These are phyloP conservation scores for Aspergillus sp. DNA, from an alignment of 2,329 filamentous ascomycete genomes.

Conservation along the genomic window DNA sequence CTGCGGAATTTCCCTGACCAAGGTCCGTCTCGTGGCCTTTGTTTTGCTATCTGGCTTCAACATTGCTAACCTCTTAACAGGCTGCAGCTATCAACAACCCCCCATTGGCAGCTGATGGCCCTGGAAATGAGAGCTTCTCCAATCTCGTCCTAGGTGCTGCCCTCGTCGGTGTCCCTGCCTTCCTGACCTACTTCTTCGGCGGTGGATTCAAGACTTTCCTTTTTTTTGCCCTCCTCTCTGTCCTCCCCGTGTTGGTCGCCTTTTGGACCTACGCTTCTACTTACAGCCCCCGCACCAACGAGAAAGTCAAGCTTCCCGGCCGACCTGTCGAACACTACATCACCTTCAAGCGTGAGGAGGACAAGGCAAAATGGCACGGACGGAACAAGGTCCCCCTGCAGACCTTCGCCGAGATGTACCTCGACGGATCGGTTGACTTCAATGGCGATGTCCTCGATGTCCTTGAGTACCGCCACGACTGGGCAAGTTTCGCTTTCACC, in stretches of 20 bases:
- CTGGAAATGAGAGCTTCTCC: constrained; percentile 83
- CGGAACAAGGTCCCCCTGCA: constrained; percentile 58
- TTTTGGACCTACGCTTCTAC: constrained; percentile 82
- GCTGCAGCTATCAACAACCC: constrained; percentile 81
- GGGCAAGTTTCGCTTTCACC: constrained; percentile 93
- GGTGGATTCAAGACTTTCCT: constrained; percentile 85
- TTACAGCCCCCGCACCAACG: constrained; percentile 84
- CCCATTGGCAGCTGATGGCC: constrained; percentile 84
- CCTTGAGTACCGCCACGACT: constrained; percentile 93
- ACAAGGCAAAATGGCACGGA: constrained; percentile 47
- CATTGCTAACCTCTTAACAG: not conserved
- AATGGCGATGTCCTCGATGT: constrained; percentile 88
- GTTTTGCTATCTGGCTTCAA: constrained; percentile 58
- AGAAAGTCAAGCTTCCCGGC: constrained; percentile 84
- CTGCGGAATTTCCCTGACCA: constrained; percentile 62
- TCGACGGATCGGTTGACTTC: constrained; percentile 90
- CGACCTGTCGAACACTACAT: constrained; percentile 86
- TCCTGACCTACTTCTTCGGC: constrained; percentile 76
- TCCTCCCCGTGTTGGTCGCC: constrained; percentile 72
- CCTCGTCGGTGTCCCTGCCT: constrained; percentile 71
- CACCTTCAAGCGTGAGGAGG: constrained; percentile 47
- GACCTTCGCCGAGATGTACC: constrained; percentile 98
- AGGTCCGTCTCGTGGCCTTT: constrained; percentile 45
- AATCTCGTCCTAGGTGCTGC: constrained; percentile 73
- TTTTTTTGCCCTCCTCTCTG: constrained; percentile 78